Evolutionary conservation across 2,329 filamentous ascomycete genomes (phyloP), one percentile per base, ranked within the genome.

Genomic region (Diaporthe vexans): DNA sequence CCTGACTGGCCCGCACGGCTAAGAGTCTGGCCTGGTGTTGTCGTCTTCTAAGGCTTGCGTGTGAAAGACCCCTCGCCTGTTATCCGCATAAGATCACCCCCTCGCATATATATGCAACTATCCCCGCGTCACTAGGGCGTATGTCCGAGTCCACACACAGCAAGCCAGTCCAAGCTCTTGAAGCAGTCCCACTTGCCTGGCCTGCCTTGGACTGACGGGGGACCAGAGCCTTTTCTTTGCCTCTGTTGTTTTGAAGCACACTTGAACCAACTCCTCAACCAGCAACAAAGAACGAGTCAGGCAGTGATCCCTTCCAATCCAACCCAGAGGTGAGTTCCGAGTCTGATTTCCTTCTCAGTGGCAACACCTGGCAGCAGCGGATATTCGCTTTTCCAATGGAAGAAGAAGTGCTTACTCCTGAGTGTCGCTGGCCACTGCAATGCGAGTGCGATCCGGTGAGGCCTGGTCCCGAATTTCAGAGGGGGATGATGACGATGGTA

Each of bases 31-130:
- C 3, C 1, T 46, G 17, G 13, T 19, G 26, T 4, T 46, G 37
- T 29, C 8, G 19, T 37, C 0, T 29, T 51, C 7, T 15, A 37
- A 24, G 26, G 56, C 15, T 24, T 52, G 11, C 29, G 19, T n/a
- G 19, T 29, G 29, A 29, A 29, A 57, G 24, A 33, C 19, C 19
- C 33, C 10, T 46, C 21, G n/a, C 26, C 40, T 63, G 8, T 13
- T 61, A 71, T 26, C 10, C 24, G 24, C 33, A 71, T 71, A 56
- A 63, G 2, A 21, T 21, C 21, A 19, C 35, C 11, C 52, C 11
- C n/a, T 19, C 65, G 48, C 63, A 69, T 59, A 61, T 43, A 70
- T 73, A 61, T 59, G 63, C 40, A 40, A 56, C 4, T 73, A 70
- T 21, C 33, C 43, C 43, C 48, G 7, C 9, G 11, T 52, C 7